A percentile compares a stretch with the other conserved stretches of the same genome.
Conservation (phyloP, 495 filamentous ascomycete genomes). For the Hapsidospora chrysogenum region DNA sequence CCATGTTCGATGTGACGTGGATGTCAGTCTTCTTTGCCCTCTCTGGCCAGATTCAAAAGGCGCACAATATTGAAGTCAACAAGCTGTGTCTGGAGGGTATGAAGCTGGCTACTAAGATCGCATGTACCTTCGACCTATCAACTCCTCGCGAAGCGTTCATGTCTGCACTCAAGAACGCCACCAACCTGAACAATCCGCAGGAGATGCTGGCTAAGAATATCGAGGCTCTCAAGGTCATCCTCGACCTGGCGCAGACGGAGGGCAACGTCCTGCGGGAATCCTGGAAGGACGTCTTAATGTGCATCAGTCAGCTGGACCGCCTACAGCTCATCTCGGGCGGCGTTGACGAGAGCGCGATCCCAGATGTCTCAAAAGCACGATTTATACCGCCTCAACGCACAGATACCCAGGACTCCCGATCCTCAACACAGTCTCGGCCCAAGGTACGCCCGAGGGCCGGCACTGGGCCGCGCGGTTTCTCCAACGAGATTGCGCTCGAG, state of each 20-base stretch:
- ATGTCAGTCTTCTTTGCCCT: conserved; percentile 95
- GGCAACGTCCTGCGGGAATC: conserved; percentile 77
- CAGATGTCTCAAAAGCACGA: conserved; percentile 77
- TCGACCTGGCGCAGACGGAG: conserved; percentile 84
- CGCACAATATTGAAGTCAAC: conserved; percentile 79
- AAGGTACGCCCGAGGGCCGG: conserved; percentile 52
- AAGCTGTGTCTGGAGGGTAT: conserved; percentile 87
- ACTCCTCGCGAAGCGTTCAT: conserved; percentile 90
- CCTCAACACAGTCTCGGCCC: conserved; percentile 48
- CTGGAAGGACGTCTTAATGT: conserved; percentile 91
- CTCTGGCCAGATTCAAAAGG: conserved; percentile 80
- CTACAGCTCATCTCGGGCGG: conserved; percentile 90
- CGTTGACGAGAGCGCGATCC: conserved; percentile 80
- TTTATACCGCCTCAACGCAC: conserved; percentile 39
- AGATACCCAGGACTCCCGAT: conserved; percentile 37
- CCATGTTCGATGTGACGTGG: conserved; percentile 99
- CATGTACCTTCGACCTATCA: conserved; percentile 82
- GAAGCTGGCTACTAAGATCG: conserved; percentile 79
- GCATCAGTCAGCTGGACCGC: conserved; percentile 88
- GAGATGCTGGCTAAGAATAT: conserved; percentile 96
- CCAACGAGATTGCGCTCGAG: conserved; percentile 76
- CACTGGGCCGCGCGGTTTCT: conserved; percentile 50
- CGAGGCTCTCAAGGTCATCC: conserved; percentile 74
- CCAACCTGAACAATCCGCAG: conserved; percentile 84
- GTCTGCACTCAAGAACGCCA: conserved; percentile 79